phyloP scores from a whole-genome alignment of 2,329 filamentous ascomycete species.

The Aspergillus floridensis region DNA sequence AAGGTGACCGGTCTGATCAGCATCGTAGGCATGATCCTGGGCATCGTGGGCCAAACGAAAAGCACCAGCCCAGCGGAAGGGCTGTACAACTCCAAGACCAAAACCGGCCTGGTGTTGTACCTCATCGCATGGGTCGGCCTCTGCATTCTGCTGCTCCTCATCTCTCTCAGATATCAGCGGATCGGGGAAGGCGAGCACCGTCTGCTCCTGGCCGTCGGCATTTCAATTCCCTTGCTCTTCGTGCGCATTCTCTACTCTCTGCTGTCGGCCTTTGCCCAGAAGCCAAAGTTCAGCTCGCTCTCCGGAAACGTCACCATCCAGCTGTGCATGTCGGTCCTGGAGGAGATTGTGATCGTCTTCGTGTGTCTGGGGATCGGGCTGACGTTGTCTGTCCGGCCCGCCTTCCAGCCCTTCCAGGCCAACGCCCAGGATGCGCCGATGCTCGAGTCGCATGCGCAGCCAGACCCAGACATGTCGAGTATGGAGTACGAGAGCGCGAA shows the following conservation, averaged over 20 bases:
- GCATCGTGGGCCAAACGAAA: conserved; percentile 41
- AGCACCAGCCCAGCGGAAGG: conserved; percentile 29
- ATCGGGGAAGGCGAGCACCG: conserved; percentile 48
- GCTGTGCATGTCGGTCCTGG: conserved; percentile 50
- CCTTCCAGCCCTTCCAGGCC: neutral
- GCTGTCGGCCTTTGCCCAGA: conserved; percentile 43
- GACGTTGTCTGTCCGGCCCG: conserved; percentile 7
- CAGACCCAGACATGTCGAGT: neutral
- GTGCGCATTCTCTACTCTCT: conserved; percentile 51
- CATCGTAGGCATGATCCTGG: conserved; percentile 35
- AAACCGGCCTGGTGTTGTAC: conserved; percentile 46
- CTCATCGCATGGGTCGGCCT: conserved; percentile 43
- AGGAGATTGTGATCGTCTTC: conserved; percentile 51
- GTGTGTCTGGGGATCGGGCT: conserved; percentile 40
- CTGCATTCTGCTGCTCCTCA: conserved; percentile 31
- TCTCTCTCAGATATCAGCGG: conserved; percentile 30
- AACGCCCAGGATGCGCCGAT: neutral
- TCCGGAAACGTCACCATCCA: conserved; percentile 41
- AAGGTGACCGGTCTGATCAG: conserved; percentile 31
- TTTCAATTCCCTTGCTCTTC: conserved; percentile 50
- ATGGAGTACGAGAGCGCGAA: neutral
- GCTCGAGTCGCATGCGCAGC: neutral
- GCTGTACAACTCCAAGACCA: conserved; percentile 37
- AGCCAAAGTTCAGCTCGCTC: conserved; percentile 45
- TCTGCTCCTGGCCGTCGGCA: conserved; percentile 43